Conservation (phyloP, 1,284 basidiomycete genomes). For the Sporisorium graminicola region DNA sequence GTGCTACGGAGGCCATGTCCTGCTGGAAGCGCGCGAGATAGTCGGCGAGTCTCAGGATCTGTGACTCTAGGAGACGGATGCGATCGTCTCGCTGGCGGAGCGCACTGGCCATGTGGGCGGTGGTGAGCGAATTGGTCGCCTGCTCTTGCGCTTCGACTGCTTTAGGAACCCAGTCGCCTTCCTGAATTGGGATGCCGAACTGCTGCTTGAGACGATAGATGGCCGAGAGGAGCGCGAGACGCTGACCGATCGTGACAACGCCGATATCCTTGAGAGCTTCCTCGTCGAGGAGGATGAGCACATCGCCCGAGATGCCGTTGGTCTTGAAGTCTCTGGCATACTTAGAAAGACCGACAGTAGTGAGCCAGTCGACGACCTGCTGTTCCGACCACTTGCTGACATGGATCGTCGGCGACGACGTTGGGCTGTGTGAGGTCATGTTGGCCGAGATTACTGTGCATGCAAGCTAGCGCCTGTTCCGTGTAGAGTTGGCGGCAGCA, state of each 20-base stretch:
- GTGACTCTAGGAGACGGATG: conserved; percentile 63
- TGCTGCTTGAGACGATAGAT: conserved; percentile 63
- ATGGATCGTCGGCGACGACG: conserved; percentile 46
- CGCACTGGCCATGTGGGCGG: conserved; percentile 33
- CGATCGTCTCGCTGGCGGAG: conserved; percentile 62
- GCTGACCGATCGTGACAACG: conserved; percentile 63
- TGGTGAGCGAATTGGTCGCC: conserved; percentile 16
- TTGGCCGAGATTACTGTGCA: not conserved
- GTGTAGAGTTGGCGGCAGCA: not conserved
- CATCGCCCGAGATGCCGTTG: conserved; percentile 67
- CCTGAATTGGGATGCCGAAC: conserved; percentile 63
- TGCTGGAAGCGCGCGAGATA: conserved; percentile 60
- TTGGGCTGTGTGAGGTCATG: conserved; percentile 42
- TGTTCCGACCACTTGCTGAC: conserved; percentile 59
- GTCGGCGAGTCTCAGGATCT: conserved; percentile 58
- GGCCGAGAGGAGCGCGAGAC: conserved; percentile 59
- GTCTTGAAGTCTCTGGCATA: conserved; percentile 47
- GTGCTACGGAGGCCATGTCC: conserved; percentile 54
- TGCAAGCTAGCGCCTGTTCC: not conserved
- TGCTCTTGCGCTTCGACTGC: conserved; percentile 42
- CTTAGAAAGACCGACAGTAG: conserved; percentile 47
- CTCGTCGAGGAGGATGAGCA: conserved; percentile 65
- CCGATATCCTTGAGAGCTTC: conserved; percentile 66
- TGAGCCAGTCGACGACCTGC: conserved; percentile 60
- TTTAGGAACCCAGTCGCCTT: conserved; percentile 64